phyloP scores from a whole-genome alignment of 2,329 filamentous ascomycete genomes.

The Ceratocystis huliohia region DNA sequence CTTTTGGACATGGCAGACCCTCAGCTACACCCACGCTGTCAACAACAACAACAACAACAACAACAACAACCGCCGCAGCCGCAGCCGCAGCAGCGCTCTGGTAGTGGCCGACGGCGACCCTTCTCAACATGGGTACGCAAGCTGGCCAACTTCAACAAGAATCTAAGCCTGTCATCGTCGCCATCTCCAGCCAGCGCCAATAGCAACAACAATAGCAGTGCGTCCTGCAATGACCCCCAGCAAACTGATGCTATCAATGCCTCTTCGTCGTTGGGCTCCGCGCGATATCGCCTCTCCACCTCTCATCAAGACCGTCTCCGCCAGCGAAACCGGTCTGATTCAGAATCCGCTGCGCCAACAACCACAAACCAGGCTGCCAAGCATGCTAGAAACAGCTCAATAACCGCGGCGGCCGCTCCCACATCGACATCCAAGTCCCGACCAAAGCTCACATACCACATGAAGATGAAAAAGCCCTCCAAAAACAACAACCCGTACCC shows the following conservation, averaged over 20 bases:
- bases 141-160: conserved; percentile 67
- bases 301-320: conserved; percentile 12
- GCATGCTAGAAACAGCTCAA: conserved; percentile 5
- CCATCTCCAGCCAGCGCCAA: conserved; percentile 28
- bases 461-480: conserved; percentile 27
- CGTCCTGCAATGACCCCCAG: conserved; percentile 24
- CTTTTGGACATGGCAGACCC: conserved; percentile 10
- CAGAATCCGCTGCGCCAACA: conserved; percentile 5
- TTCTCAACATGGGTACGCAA: conserved; percentile 94
- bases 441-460: conserved; percentile 19
- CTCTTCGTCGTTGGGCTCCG: not conserved
- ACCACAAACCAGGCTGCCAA: not conserved
- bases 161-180: conserved; percentile 47
- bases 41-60: conserved; percentile 10
- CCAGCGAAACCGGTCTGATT: conserved; percentile 16
- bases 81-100: conserved; percentile 17
- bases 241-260: conserved; percentile 15
- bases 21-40: not conserved
- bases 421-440: conserved; percentile 2
- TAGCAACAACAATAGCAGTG: conserved; percentile 23
- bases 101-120: conserved; percentile 54
- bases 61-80: not conserved
- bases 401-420: not conserved
- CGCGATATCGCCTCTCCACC: conserved; percentile 12
- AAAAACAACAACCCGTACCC: conserved; percentile 88